Evolutionary conservation across 2,329 filamentous ascomycete genomes (phyloP).

Genomic region (Ceratocystis eucalypticola): DNA sequence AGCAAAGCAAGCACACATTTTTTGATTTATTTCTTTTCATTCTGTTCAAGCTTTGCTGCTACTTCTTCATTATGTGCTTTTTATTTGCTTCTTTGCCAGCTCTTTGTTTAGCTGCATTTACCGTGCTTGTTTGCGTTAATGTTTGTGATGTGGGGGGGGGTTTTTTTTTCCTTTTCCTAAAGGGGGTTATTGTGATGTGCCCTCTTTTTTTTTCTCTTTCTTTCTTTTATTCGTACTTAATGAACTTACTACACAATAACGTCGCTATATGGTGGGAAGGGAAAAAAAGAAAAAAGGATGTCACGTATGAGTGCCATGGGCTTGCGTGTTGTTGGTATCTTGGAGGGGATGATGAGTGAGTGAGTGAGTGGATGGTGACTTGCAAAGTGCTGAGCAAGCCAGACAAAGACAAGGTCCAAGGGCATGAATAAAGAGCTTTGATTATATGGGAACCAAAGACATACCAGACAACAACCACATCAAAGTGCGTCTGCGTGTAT

Average conservation of each 20-base stretch:
- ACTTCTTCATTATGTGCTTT: neutral
- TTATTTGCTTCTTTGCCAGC: neutral
- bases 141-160: neutral
- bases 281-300: too few species aligned
- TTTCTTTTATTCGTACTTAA: slow-evolving; percentile 5
- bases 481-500: neutral
- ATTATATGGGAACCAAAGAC: neutral
- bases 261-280: neutral
- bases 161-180: neutral
- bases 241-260: slow-evolving; percentile 1
- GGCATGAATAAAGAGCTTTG: neutral
- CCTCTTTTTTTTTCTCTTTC: neutral
- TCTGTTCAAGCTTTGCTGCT: neutral
- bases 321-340: neutral
- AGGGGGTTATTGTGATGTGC: neutral
- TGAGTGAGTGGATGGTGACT: neutral
- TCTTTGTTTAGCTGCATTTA: neutral
- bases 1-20: slow-evolving; percentile 9
- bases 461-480: too few species aligned
- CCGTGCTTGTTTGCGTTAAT: slow-evolving; percentile 1
- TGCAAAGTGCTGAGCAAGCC: neutral
- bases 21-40: slow-evolving; percentile 12
- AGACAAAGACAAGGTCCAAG: neutral
- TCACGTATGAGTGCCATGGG: neutral
- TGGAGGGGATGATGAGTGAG: neutral